Percentiles rank a stretch among this genome's conserved stretches.
Evolutionary conservation across 345 rosid genomes (phyloP).

Genomic region (Arabidopsis suecica): DNA sequence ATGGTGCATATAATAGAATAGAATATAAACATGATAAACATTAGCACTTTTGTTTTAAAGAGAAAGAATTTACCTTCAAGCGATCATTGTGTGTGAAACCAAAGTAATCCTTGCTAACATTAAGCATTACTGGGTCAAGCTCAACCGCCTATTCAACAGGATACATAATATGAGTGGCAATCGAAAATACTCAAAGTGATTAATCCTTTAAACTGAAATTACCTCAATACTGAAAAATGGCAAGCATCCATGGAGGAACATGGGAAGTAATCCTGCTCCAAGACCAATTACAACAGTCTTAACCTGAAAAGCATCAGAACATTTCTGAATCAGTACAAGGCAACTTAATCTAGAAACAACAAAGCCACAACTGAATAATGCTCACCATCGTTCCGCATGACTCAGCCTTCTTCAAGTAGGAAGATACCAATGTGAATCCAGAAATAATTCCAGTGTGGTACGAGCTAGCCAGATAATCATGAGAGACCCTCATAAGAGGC

Average conservation of each 20-base stretch:
- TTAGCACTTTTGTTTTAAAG: background rate
- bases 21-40: background rate
- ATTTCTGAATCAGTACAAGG: conserved; percentile 24
- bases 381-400: conserved; percentile 63
- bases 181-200: background rate
- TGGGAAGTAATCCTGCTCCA: conserved; percentile 96
- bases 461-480: conserved; percentile 85
- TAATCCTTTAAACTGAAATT: conserved; percentile 21
- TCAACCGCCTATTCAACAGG: conserved; percentile 72
- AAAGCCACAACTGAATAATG: conserved; percentile 18
- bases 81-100: conserved; percentile 60
- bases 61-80: conserved; percentile 62
- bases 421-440: conserved; percentile 74
- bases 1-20: background rate
- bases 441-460: conserved; percentile 88
- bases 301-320: conserved; percentile 53
- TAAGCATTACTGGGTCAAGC: conserved; percentile 68
- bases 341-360: background rate
- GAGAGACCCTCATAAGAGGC: conserved; percentile 58
- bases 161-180: conserved; percentile 21
- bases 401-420: conserved; percentile 66
- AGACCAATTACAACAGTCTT: conserved; percentile 86
- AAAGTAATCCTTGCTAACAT: conserved; percentile 74
- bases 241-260: conserved; percentile 80
- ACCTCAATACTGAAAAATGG: conserved; percentile 76